Evolutionary conservation across 1,284 basidiomycete species (phyloP).

Genomic region (Mycosarcoma mackinlayi): DNA sequence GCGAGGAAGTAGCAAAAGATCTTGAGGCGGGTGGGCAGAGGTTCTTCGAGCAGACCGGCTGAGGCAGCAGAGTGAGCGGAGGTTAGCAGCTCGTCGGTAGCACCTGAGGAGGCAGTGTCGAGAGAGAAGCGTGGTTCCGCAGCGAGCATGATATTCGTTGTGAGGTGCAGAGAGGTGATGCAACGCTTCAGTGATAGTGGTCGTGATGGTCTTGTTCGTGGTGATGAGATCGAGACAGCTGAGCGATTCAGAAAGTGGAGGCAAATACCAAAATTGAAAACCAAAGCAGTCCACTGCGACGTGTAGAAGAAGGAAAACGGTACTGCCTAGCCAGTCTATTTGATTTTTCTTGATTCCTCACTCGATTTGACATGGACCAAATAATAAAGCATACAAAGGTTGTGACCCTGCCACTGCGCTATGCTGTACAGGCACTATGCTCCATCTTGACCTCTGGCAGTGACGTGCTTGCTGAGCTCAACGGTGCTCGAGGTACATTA

Average conservation of each 20-base stretch:
- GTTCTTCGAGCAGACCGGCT: conserved; percentile 31
- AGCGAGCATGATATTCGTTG: conserved; percentile 15
- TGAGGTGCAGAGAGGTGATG: neutral
- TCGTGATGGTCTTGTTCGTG: neutral
- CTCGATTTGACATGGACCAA: no score
- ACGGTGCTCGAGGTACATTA: neutral
- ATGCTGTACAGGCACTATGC: neutral
- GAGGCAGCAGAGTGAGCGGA: conserved; percentile 15
- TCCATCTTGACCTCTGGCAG: neutral
- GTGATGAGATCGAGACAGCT: neutral
- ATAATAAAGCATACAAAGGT: no score
- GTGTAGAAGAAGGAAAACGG: no score
- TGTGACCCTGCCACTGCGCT: no score
- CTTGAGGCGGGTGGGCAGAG: conserved; percentile 23
- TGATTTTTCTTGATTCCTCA: no score
- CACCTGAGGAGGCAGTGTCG: neutral
- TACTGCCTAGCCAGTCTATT: no score
- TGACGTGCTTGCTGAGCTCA: neutral
- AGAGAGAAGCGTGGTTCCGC: conserved; percentile 26
- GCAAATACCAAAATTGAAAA: no score
- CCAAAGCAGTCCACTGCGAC: no score
- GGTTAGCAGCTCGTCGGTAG: conserved; percentile 23
- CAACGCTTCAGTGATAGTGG: no score
- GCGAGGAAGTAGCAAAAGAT: conserved; percentile 36
- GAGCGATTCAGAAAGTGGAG: no score